phyloP scores from a whole-genome alignment of 2,329 filamentous ascomycete species.

The Cyclaneusma minus region DNA sequence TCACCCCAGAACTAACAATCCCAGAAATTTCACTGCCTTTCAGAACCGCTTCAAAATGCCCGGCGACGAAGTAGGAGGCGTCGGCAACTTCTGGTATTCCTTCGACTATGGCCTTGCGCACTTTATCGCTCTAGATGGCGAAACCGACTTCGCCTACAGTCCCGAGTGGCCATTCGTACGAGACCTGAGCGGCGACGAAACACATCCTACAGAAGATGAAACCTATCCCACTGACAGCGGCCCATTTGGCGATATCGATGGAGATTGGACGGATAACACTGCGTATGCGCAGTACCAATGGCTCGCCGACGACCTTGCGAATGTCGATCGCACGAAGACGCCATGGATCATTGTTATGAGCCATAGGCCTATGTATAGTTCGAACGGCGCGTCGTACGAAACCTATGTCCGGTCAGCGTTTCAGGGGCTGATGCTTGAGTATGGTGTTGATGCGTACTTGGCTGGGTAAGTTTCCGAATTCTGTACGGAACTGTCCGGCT shows the following conservation, averaged over 20 bases:
- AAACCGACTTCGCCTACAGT: conserved; percentile 33
- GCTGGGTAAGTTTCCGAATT: conserved; percentile 18
- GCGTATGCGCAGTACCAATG: conserved; percentile 31
- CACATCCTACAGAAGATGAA: conserved; percentile 22
- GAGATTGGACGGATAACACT: conserved; percentile 23
- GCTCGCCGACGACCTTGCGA: conserved; percentile 27
- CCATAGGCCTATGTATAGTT: conserved; percentile 32
- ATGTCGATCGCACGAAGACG: conserved; percentile 26
- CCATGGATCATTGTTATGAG: conserved; percentile 32
- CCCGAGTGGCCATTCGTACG: conserved; percentile 28
- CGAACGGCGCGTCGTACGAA: conserved; percentile 27
- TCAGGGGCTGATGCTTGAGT: conserved; percentile 25
- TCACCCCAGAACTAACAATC: not conserved
- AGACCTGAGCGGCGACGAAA: conserved; percentile 25
- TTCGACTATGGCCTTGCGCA: conserved; percentile 38
- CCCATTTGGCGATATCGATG: conserved; percentile 28
- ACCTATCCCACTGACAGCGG: conserved; percentile 31
- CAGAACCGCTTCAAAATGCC: conserved; percentile 36
- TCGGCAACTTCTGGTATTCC: conserved; percentile 37
- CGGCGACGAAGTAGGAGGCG: conserved; percentile 28
- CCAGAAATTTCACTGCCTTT: conserved; percentile 32
- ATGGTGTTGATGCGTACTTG: conserved; percentile 30
- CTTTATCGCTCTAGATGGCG: conserved; percentile 29
- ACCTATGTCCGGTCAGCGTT: conserved; percentile 27
- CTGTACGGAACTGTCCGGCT: no score